A percentile compares a stretch with the other conserved stretches of the same genome.
These are phyloP conservation scores for Cutaneotrichosporon spelunceum DNA, from an alignment of 1,284 basidiomycete species.

Conservation along the genomic window DNA sequence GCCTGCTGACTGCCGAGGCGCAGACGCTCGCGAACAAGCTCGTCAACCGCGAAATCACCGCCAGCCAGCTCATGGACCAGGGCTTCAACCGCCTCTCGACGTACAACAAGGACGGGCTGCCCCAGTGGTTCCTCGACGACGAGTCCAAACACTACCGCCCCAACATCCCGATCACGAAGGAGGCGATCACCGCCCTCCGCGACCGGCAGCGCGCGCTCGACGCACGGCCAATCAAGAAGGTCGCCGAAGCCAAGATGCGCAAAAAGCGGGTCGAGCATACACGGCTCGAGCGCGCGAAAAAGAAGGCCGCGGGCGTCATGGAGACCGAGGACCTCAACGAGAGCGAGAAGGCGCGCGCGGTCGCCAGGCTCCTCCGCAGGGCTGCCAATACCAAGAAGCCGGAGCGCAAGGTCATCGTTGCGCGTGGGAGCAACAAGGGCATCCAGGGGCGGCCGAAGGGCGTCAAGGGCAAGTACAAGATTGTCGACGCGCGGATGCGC, in stretches of 20 bases:
- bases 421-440: slow-evolving; percentile 83
- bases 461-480: slow-evolving; percentile 86
- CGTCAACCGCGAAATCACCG: slow-evolving; percentile 87
- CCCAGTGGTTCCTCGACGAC: slow-evolving; percentile 96
- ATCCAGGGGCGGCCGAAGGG: slow-evolving; percentile 92
- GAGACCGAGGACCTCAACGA: slow-evolving; percentile 86
- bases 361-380: slow-evolving; percentile 84
- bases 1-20: slow-evolving; percentile 85
- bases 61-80: slow-evolving; percentile 84
- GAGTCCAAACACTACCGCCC: slow-evolving; percentile 89
- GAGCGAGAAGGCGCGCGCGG: slow-evolving; percentile 88
- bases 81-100: slow-evolving; percentile 94
- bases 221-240: slow-evolving; percentile 97
- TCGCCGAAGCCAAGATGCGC: slow-evolving; percentile 96
- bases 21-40: slow-evolving; percentile 87
- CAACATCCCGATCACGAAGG: slow-evolving; percentile 95
- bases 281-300: slow-evolving; percentile 85
- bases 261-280: slow-evolving; percentile 90
- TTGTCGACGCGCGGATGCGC: slow-evolving; percentile 67
- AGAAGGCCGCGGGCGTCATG: slow-evolving; percentile 94
- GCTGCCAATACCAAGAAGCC: slow-evolving; percentile 63
- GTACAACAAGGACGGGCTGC: slow-evolving; percentile 85
- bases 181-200: slow-evolving; percentile 80
- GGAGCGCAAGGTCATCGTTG: slow-evolving; percentile 82
- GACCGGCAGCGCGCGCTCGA: slow-evolving; percentile 91